These are phyloP conservation scores for Eimeria brunetti DNA, from an alignment of 169 alveolate genomes.

Conservation along the genomic window DNA sequence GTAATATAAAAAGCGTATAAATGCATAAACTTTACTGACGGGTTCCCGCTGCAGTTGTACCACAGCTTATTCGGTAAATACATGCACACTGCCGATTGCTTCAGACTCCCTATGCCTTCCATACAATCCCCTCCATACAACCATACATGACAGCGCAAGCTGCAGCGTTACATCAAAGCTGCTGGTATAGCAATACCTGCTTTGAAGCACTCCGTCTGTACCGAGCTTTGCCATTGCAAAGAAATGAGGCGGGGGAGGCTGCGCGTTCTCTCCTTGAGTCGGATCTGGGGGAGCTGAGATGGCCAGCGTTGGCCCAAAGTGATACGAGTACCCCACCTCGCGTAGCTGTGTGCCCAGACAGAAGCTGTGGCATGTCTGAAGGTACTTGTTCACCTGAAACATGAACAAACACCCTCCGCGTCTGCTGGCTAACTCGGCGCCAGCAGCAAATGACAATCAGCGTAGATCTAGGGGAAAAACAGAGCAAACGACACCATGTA, in stretches of 20 bases:
- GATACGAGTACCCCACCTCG: constrained; percentile 90
- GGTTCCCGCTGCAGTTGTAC: not conserved
- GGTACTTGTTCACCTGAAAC: constrained; percentile 85
- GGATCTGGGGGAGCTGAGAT: constrained; percentile 84
- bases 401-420: not conserved
- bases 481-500: not conserved
- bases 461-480: not conserved
- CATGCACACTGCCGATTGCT: not conserved
- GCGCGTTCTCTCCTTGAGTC: constrained; percentile 69
- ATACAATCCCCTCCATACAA: not conserved
- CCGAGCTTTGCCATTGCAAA: constrained; percentile 82
- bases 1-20: not conserved
- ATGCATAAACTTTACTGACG: not conserved
- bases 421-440: not conserved
- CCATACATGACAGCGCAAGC: not conserved
- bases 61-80: not conserved
- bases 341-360: constrained; percentile 89
- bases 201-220: constrained; percentile 89
- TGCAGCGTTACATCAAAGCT: not conserved
- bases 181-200: constrained; percentile 85
- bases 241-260: constrained; percentile 71
- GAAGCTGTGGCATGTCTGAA: constrained; percentile 92
- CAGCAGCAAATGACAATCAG: not conserved
- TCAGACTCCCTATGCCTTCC: not conserved
- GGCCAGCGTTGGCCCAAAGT: constrained; percentile 93